Evolutionary conservation across 2,329 filamentous ascomycete genomes (phyloP).

Genomic region (Laburnicola sp.): DNA sequence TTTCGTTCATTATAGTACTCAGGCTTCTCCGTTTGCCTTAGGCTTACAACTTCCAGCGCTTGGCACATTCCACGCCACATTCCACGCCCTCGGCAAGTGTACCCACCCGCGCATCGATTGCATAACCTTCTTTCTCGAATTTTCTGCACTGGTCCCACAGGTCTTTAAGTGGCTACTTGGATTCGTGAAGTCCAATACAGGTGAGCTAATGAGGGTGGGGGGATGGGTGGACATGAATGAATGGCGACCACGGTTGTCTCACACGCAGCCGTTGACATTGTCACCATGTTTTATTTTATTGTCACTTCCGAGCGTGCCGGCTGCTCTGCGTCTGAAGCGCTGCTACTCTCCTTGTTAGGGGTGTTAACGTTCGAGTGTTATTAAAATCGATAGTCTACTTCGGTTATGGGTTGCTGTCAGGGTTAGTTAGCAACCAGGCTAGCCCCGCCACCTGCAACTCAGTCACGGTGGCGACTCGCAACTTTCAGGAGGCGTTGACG

Average conservation of each 20-base stretch:
- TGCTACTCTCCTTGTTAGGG: not conserved
- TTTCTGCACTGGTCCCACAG: slow-evolving; percentile 69
- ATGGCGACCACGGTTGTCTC: not conserved
- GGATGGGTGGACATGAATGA: not conserved
- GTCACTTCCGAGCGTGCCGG: too few species aligned
- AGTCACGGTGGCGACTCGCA: not conserved
- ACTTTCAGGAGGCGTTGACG: not conserved
- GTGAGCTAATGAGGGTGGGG: too few species aligned
- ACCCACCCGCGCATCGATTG: slow-evolving; percentile 77
- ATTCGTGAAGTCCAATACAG: too few species aligned
- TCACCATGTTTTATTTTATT: too few species aligned
- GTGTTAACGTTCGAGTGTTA: not conserved
- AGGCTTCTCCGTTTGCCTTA: too few species aligned
- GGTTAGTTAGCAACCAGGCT: not conserved
- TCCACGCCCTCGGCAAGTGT: slow-evolving; percentile 79
- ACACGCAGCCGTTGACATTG: not conserved
- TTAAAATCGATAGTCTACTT: slow-evolving; percentile 8
- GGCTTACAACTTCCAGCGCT: slow-evolving; percentile 47
- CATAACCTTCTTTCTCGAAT: slow-evolving; percentile 71
- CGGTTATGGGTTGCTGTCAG: not conserved
- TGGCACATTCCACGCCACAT: slow-evolving; percentile 72
- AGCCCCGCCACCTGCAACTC: not conserved
- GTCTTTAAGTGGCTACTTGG: slow-evolving; percentile 54
- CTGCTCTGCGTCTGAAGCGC: too few species aligned
- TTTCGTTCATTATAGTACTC: too few species aligned